Base-by-base conservation (phyloP, 345 rosid species). In the Hibiscus mutabilis region DNA sequence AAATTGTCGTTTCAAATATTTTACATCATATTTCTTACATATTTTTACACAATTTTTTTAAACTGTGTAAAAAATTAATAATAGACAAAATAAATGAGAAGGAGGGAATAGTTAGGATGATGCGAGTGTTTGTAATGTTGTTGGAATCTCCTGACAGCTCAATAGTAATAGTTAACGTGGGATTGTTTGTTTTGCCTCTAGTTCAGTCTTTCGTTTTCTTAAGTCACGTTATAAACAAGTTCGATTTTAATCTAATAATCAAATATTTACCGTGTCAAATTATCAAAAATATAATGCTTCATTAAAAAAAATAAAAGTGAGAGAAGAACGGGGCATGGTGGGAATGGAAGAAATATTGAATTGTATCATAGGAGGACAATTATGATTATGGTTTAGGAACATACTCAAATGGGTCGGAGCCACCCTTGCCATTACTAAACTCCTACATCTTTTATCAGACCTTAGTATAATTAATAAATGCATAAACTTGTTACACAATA, bases 351-450 rank as follows among this genome's bases (percentile, higher is more conserved):
- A 68, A 35, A 55, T 21, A 69, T 76, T 58, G 70, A 70, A 56
- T 53, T 66, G 82, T 78, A 70, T 84, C 78, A 76, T 73, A 74
- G 69, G 85, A 76, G 84, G 74, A 78, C 88, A 79, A 84, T 84
- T 62, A 88, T 88, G 87, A 84, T 69, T 76, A 76, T 76, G 77
- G 71, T 70, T 70, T 57, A 60, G 82, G 84, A 83, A 80, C 82
- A 82, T 75, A 74, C 70, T 76, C 76, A 51, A 81, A 67, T 84
- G 82, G 79, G 86, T 74, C 80, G 88, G 84, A 84, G 59, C 78
- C 83, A 74, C 65, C 74, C 18, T 60, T 60, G 60, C 35, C 81
- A 47, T 72, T 61, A 2, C 71, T 22, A 15, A 44, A 52, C 70
- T 65, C 70, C 49, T 72, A 56, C 52, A 60, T 61, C 47, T 68